Conservation (phyloP, 495 filamentous ascomycete species). For the Penicillium odoratum region DNA sequence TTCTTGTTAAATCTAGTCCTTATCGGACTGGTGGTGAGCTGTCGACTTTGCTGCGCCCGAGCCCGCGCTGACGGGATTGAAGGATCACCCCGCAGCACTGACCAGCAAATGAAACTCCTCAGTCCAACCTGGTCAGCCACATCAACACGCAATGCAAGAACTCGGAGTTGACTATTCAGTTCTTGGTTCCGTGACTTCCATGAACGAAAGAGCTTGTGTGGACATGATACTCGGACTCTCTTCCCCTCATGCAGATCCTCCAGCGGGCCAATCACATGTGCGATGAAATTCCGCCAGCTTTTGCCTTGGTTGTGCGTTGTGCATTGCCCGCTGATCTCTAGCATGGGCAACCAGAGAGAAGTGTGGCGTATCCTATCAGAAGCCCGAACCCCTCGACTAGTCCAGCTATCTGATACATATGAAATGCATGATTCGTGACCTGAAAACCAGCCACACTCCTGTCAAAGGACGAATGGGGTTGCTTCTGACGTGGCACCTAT, state of each 20-base stretch:
- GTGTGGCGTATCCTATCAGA: constrained; percentile 23
- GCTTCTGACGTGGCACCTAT: constrained; percentile 35
- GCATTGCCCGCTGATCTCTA: constrained; percentile 13
- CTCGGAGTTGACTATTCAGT: not conserved
- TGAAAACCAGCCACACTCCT: constrained; percentile 18
- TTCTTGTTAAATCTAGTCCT: constrained; percentile 9
- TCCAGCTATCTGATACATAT: constrained; percentile 27
- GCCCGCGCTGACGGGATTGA: constrained; percentile 10
- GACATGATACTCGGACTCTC: constrained; percentile 6
- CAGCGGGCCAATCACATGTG: constrained; percentile 19
- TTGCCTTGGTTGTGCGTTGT: constrained; percentile 5
- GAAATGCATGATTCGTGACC: constrained; percentile 16
- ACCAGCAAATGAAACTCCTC: constrained; percentile 3
- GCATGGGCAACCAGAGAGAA: constrained; percentile 10
- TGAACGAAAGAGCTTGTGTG: constrained; percentile 1
- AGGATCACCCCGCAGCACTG: constrained; percentile 14
- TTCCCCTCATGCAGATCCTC: constrained; percentile 14
- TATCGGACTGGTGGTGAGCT: constrained; percentile 14
- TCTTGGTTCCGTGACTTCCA: not conserved
- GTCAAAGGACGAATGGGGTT: constrained; percentile 16
- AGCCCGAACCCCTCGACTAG: not conserved
- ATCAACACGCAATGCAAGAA: constrained; percentile 5
- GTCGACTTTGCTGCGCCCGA: constrained; percentile 15
- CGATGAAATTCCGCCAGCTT: constrained; percentile 11
- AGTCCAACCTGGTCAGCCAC: not conserved